Percentiles rank a stretch among this genome's conserved stretches.
phyloP scores from a whole-genome alignment of 495 filamentous ascomycete species.

The Daldinia vernicosa region DNA sequence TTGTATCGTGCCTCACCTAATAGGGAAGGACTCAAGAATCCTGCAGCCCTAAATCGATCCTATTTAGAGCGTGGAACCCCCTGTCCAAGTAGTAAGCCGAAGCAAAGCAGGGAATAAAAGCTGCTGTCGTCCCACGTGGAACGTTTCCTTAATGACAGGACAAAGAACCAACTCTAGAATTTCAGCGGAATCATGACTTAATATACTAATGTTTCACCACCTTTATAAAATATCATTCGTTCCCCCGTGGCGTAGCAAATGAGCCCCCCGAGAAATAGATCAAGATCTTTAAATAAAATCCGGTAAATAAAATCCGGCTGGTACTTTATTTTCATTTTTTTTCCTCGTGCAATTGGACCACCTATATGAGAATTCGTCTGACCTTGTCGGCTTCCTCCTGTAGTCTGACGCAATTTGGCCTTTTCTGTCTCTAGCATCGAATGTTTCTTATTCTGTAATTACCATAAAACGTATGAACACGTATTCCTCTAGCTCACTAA shows the following conservation, averaged over 20 bases:
- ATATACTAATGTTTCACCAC: not conserved
- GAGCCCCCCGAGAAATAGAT: not conserved
- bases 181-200: constrained; percentile 1
- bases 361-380: not conserved
- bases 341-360: not conserved
- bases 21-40: constrained; percentile 16
- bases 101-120: constrained; percentile 3
- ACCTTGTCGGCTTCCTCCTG: not conserved
- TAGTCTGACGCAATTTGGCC: not conserved
- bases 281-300: not conserved
- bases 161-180: constrained; percentile 1
- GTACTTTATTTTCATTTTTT: not conserved
- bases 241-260: constrained; percentile 16
- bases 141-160: constrained; percentile 10
- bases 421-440: not conserved
- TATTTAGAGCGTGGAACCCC: constrained; percentile 25
- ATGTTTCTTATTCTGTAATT: not conserved
- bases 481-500: not conserved
- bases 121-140: constrained; percentile 11
- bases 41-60: constrained; percentile 16
- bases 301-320: not conserved
- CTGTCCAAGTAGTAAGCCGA: constrained; percentile 24
- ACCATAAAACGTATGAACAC: not conserved
- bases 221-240: constrained; percentile 1
- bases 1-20: constrained; percentile 8